phyloP scores from a whole-genome alignment of 495 filamentous ascomycete species.

The Penicillium mononematosum region DNA sequence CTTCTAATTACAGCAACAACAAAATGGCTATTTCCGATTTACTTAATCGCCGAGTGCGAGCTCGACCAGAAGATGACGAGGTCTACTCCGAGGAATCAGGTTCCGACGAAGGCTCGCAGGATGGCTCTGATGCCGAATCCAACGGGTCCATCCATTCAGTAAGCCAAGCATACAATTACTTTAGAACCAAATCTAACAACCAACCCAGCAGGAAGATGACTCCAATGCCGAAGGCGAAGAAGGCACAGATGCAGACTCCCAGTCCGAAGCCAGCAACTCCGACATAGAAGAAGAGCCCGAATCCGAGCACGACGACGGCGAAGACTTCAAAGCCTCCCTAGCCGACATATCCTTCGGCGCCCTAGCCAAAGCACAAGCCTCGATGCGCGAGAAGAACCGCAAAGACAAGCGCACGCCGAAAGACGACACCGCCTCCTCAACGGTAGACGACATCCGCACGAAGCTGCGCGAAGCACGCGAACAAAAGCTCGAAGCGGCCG shows the following conservation, averaged over 20 bases:
- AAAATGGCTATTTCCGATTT: constrained; percentile 48
- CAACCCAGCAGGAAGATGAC: constrained; percentile 1
- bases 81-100: constrained; percentile 32
- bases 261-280: constrained; percentile 20
- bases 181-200: background rate
- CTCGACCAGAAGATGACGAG: constrained; percentile 56
- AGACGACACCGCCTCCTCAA: constrained; percentile 21
- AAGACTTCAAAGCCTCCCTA: constrained; percentile 42
- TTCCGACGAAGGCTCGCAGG: constrained; percentile 21
- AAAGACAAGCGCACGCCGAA: constrained; percentile 35
- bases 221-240: constrained; percentile 13
- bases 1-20: background rate
- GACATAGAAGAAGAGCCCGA: constrained; percentile 17
- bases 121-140: constrained; percentile 31
- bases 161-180: background rate
- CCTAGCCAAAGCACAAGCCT: constrained; percentile 78
- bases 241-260: constrained; percentile 24
- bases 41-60: constrained; percentile 60
- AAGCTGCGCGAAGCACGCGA: constrained; percentile 39
- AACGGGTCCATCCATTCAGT: constrained; percentile 11
- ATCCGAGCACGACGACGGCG: constrained; percentile 26
- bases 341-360: constrained; percentile 78
- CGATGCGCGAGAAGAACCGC: constrained; percentile 48
- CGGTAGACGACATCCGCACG: constrained; percentile 41
- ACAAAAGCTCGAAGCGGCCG: constrained; percentile 34